Evolutionary conservation across 805 yeast species (phyloP), one percentile per base, ranked within the genome.

Genomic region (Suhomyces emberorum): DNA sequence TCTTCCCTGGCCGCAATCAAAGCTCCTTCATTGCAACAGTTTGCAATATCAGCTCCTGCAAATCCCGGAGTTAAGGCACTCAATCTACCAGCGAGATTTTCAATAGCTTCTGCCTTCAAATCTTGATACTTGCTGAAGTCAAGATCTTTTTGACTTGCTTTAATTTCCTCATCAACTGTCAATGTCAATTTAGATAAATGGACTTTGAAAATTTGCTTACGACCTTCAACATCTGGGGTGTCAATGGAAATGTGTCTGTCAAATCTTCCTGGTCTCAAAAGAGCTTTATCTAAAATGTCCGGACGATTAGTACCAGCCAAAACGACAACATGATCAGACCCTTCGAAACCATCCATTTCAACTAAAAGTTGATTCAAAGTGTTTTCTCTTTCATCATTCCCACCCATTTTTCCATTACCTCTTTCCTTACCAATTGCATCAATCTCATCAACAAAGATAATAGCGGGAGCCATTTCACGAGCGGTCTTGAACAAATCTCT

Each of bases 31-130:
- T 88, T 88, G 69, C 95, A 86, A 49, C 86, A 85, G 62, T 88
- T 88, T 39, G 96, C 96, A 57, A 88, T 88, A 59, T 89, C 96
- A 18, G 97, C 97, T 57, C 97, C 97, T 6, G 95, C 80, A 57
- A 88, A 88, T 0, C 97, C 97, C 0, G 97, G 96, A 0, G 97
- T 89, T 61, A 89, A 70, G 1, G 95, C 89, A 17, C 95, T 89
- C 41, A 88, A 70, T 61, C 89, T 77, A 21, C 95, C 96, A 33
- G 87, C 79, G 48, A 88, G 70, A 38, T 72, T 76, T 18, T 79
- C 81, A 27, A 76, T 56, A 24, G 73, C 74, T 18, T 61, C 63
- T 10, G 52, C 58, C 31, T 71, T 61, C 37, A 63, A 48, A 26
- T 62, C 64, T 42, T 66, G 69, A 44, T 64, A 64, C 41, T 59